Conservation (phyloP, 1,284 basidiomycete species). For the Singerocomus inundabilis region DNA sequence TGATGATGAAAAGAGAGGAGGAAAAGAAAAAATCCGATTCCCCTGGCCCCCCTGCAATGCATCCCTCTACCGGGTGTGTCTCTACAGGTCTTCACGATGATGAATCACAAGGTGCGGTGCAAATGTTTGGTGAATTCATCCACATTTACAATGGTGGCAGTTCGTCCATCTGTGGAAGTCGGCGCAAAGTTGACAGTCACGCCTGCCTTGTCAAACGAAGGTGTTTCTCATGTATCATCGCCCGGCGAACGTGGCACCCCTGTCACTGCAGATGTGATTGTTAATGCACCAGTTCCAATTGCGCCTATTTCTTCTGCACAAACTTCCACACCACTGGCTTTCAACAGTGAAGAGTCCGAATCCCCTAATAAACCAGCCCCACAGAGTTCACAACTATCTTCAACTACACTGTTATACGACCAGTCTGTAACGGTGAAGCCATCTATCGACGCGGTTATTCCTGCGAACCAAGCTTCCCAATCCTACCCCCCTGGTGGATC, state of each 20-base stretch:
- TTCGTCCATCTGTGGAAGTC: conserved; percentile 10
- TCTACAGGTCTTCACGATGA: conserved; percentile 10
- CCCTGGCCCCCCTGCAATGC: conserved; percentile 1
- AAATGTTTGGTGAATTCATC: conserved; percentile 1
- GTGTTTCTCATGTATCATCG: conserved; percentile 10
- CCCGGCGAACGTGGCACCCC: conserved; percentile 11
- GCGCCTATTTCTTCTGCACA: conserved; percentile 19
- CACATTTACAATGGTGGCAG: conserved; percentile 21
- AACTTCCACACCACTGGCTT: conserved; percentile 1
- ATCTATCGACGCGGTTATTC: conserved; percentile 13
- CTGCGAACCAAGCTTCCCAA: conserved; percentile 26
- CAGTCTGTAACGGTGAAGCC: conserved; percentile 14
- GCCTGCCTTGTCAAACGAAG: conserved; percentile 8
- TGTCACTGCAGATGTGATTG: background rate
- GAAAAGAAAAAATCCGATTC: conserved; percentile 58
- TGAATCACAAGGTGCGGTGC: conserved; percentile 23
- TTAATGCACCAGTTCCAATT: conserved; percentile 1
- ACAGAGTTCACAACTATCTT: conserved; percentile 38
- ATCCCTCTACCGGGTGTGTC: conserved; percentile 9
- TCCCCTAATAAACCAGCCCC: conserved; percentile 32
- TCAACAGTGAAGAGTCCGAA: conserved; percentile 24
- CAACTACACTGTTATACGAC: conserved; percentile 32
- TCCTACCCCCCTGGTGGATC: conserved; percentile 70
- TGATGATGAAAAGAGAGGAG: conserved; percentile 82
- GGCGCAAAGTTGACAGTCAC: conserved; percentile 3